phyloP scores from a whole-genome alignment of 2,329 filamentous ascomycete genomes.

The Metarhizium humberi region DNA sequence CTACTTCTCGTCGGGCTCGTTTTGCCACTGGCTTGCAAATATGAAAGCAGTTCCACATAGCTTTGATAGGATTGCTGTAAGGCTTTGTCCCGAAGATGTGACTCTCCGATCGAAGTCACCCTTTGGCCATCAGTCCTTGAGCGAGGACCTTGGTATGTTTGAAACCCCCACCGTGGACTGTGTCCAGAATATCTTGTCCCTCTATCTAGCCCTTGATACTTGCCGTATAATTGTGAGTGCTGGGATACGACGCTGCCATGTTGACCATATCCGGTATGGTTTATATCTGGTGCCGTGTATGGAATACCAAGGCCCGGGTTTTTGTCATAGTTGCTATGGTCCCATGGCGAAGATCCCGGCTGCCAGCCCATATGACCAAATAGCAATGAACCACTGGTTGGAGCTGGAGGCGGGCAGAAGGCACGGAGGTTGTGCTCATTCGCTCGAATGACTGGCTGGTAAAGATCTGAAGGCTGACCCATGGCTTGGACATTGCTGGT shows the following conservation, averaged over 20 bases:
- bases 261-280: neutral
- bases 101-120: neutral
- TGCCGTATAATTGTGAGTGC: neutral
- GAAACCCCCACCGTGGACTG: neutral
- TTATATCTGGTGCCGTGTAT: neutral
- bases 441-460: conserved; percentile 24
- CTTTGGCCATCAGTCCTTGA: neutral
- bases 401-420: conserved; percentile 26
- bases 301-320: neutral
- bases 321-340: conserved; percentile 3
- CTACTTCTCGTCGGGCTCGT: conserved; percentile 28
- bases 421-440: conserved; percentile 28
- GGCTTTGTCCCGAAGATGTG: conserved; percentile 55
- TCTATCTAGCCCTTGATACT: neutral
- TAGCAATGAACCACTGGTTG: conserved; percentile 19
- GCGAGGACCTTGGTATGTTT: neutral
- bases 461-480: conserved; percentile 11
- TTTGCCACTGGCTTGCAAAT: conserved; percentile 52
- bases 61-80: conserved; percentile 61
- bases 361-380: conserved; percentile 19
- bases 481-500: conserved; percentile 1
- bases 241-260: neutral
- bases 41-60: conserved; percentile 61
- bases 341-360: conserved; percentile 6
- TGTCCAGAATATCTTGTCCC: neutral